These are phyloP conservation scores for Moricandia moricandioides DNA, from an alignment of 345 rosid species.

Conservation along the genomic window DNA sequence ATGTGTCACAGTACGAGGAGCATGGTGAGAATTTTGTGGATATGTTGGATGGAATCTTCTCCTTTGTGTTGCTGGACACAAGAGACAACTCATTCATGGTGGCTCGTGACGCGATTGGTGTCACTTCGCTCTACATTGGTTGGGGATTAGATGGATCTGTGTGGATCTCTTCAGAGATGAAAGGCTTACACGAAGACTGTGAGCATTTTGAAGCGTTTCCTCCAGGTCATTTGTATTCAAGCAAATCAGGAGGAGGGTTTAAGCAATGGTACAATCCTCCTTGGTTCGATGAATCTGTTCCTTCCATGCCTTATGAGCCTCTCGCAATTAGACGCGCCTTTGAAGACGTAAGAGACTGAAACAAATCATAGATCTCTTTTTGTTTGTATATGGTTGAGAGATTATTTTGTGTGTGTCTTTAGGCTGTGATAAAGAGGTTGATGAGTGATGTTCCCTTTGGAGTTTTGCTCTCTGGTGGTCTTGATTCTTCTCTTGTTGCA, in stretches of 20 bases:
- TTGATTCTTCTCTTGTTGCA: slow-evolving; percentile 92
- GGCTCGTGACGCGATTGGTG: slow-evolving; percentile 94
- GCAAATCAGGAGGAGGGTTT: slow-evolving; percentile 68
- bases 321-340: slow-evolving; percentile 65
- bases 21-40: slow-evolving; percentile 75
- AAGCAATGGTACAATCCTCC: slow-evolving; percentile 88
- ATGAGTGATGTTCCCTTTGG: slow-evolving; percentile 97
- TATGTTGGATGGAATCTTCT: slow-evolving; percentile 94
- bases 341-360: slow-evolving; percentile 55
- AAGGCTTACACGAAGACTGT: slow-evolving; percentile 85
- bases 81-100: slow-evolving; percentile 77
- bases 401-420: too few species aligned
- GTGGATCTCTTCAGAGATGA: slow-evolving; percentile 85
- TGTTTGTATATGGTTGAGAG: neutral
- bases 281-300: slow-evolving; percentile 71
- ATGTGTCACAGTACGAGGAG: slow-evolving; percentile 68
- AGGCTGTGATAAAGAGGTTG: slow-evolving; percentile 92
- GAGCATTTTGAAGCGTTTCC: slow-evolving; percentile 88
- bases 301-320: slow-evolving; percentile 74
- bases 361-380: neutral
- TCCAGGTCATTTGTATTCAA: slow-evolving; percentile 88
- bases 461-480: slow-evolving; percentile 90
- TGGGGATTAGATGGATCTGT: slow-evolving; percentile 94
- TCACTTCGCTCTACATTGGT: slow-evolving; percentile 89
- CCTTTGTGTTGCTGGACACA: slow-evolving; percentile 84